These are phyloP conservation scores for Fusarium sp. DNA, from an alignment of 2,329 filamentous ascomycete genomes.

Conservation along the genomic window DNA sequence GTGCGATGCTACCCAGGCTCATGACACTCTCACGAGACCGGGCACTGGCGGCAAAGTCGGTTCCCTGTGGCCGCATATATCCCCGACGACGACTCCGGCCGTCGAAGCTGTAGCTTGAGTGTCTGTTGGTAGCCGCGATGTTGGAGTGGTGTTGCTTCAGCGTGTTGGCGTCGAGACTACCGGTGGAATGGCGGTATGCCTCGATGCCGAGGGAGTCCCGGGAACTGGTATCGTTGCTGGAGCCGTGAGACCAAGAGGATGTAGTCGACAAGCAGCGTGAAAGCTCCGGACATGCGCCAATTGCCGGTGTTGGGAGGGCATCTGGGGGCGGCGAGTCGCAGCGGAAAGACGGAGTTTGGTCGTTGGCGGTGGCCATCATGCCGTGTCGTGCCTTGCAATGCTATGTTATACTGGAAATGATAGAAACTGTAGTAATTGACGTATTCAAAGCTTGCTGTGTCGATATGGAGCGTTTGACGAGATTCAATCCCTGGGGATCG, in stretches of 20 bases:
- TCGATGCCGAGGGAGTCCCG: conserved; percentile 67
- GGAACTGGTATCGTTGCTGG: conserved; percentile 58
- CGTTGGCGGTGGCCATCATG: conserved; percentile 50
- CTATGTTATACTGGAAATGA: not conserved
- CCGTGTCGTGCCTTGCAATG: conserved; percentile 1
- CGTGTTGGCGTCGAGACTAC: conserved; percentile 65
- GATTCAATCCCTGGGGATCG: conserved; percentile 15
- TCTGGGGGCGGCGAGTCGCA: conserved; percentile 72
- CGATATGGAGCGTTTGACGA: conserved; percentile 14
- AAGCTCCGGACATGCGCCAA: conserved; percentile 66
- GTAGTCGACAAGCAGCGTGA: conserved; percentile 71
- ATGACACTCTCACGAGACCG: conserved; percentile 92
- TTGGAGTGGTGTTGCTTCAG: conserved; percentile 58
- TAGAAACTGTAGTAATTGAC: not conserved
- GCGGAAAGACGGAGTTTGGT: conserved; percentile 50
- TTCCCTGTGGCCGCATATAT: conserved; percentile 87
- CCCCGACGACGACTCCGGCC: conserved; percentile 69
- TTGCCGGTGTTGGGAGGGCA: conserved; percentile 67
- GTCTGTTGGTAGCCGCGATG: conserved; percentile 51
- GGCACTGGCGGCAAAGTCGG: conserved; percentile 89
- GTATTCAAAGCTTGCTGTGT: conserved; percentile 15
- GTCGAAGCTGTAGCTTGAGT: conserved; percentile 58
- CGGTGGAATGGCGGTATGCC: conserved; percentile 68
- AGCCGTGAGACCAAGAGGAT: conserved; percentile 67
- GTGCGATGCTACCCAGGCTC: conserved; percentile 94